Conservation (phyloP, 768 basidiomycete species). For the Leccinum subgranulosum region DNA sequence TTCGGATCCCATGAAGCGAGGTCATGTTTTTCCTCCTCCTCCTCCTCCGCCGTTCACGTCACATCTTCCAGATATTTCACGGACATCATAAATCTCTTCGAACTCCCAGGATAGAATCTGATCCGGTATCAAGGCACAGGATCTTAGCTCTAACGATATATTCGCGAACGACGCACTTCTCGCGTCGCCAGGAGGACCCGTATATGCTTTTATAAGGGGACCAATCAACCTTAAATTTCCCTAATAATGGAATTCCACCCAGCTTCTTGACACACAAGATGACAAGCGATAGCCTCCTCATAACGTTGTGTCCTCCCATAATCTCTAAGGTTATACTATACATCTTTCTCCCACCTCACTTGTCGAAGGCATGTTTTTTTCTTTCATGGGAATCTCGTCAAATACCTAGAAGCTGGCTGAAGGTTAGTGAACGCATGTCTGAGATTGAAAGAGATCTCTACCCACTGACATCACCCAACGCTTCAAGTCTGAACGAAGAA, state of each 20-base stretch:
- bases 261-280: background rate
- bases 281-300: background rate
- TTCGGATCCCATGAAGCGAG: constrained; percentile 1
- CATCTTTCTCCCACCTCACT: background rate
- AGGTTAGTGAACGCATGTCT: background rate
- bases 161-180: constrained; percentile 6
- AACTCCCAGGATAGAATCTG: constrained; percentile 7
- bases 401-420: background rate
- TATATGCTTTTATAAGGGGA: constrained; percentile 1
- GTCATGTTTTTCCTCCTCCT: background rate
- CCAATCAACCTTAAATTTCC: constrained; percentile 3
- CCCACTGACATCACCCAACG: constrained; percentile 10
- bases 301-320: background rate
- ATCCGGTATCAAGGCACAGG: constrained; percentile 4
- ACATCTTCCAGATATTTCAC: background rate
- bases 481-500: background rate
- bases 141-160: constrained; percentile 7
- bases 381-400: constrained; percentile 10
- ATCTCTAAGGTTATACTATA: constrained; percentile 4
- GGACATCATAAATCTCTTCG: background rate
- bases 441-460: background rate
- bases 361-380: background rate
- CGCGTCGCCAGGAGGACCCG: background rate
- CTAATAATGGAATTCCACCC: background rate
- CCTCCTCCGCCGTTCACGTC: background rate